These are phyloP conservation scores for Trichomonas vaginalis DNA, from an alignment of 208 protist species.

Conservation along the genomic window DNA sequence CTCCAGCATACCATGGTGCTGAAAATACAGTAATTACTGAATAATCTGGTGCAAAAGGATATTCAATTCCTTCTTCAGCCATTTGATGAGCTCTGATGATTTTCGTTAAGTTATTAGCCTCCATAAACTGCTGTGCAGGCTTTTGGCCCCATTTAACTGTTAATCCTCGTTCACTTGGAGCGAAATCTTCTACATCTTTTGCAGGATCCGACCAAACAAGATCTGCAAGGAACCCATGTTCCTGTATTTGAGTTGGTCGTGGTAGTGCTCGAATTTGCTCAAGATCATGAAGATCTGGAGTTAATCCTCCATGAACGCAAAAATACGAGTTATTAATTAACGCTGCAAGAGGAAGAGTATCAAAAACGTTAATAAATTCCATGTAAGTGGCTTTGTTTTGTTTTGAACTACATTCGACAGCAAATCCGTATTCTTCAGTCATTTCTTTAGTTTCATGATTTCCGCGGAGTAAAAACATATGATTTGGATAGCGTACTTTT, in stretches of 20 bases:
- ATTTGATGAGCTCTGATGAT: neutral
- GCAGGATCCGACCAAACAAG: neutral
- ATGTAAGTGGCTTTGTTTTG: neutral
- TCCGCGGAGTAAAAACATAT: neutral
- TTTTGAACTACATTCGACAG: neutral
- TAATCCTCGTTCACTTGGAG: neutral
- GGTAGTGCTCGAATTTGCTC: neutral
- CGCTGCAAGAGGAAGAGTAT: neutral
- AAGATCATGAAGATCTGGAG: neutral
- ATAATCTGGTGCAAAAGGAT: neutral
- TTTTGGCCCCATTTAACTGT: neutral
- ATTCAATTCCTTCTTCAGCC: neutral
- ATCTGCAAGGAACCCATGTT: neutral
- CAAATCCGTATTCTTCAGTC: conserved; percentile 7
- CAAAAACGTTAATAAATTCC: neutral
- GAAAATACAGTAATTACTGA: neutral
- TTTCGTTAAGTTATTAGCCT: neutral
- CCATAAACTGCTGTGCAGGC: neutral
- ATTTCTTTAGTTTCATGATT: conserved; percentile 13
- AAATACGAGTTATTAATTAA: neutral
- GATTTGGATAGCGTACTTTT: neutral
- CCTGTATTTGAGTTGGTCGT: neutral
- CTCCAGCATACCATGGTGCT: neutral
- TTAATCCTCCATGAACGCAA: neutral
- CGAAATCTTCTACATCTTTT: neutral